Conservation (phyloP, 306 rosid genomes). For the Prunus padus region DNA sequence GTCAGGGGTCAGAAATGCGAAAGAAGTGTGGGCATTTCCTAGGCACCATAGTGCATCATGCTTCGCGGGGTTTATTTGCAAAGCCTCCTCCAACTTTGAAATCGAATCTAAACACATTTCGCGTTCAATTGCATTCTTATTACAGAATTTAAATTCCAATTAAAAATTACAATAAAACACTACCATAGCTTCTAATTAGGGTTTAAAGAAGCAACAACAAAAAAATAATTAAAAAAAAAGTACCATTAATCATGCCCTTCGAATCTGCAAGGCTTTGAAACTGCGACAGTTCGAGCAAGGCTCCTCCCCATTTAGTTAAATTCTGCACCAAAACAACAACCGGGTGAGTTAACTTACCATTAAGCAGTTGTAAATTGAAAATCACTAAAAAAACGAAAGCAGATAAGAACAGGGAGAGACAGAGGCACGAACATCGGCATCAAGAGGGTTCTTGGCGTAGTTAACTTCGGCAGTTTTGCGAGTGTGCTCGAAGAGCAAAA, state of each 20-base stretch:
- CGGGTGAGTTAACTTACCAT: neutral
- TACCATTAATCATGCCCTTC: constrained; percentile 60
- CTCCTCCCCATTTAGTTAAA: constrained; percentile 72
- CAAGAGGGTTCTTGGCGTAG: constrained; percentile 57
- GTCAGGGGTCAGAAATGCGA: constrained; percentile 63
- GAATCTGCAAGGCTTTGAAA: constrained; percentile 52
- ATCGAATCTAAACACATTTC: constrained; percentile 45
- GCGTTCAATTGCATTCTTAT: neutral
- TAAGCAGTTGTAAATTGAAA: neutral
- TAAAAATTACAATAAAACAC: neutral
- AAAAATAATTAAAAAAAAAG: neutral
- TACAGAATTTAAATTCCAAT: neutral
- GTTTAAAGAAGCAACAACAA: neutral
- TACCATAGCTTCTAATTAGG: neutral
- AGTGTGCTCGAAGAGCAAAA: constrained; percentile 48
- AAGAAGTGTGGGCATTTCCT: constrained; percentile 65
- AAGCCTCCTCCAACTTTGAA: constrained; percentile 75
- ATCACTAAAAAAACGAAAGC: neutral
- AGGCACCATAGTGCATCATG: constrained; percentile 75
- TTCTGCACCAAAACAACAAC: constrained; percentile 38
- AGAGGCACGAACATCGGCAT: constrained; percentile 57
- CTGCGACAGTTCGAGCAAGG: constrained; percentile 71
- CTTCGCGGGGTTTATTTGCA: constrained; percentile 51
- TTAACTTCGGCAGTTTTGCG: constrained; percentile 59
- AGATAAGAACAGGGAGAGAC: neutral